Base-by-base conservation (phyloP, 164 flowering plant genomes). In the Annona squamosa region DNA sequence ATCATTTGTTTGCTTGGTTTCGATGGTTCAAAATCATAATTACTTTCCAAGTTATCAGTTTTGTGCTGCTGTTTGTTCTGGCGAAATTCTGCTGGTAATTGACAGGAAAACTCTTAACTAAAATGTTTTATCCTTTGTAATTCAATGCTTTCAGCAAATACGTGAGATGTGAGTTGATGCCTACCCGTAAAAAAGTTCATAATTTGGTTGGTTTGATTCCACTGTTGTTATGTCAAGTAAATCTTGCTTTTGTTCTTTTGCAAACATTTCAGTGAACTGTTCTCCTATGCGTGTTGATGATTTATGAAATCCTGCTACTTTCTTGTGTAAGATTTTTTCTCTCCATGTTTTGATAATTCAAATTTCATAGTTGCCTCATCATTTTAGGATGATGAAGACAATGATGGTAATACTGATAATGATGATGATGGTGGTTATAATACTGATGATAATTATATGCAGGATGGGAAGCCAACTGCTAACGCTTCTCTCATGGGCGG, bases 401-500 rank as follows among this genome's bases (percentile, higher is more conserved):
- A 26, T 26, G 37, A 26, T 26, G 37, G 37, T 26, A 26, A 26
- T 26, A 52, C 59, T 52, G 13, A 52, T 52, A 9, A 52, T 52
- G 9, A 16, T 52, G 59, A 52, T 52, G 59, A 52, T 52, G 13
- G 37, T 52, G 13, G 37, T 26, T 26, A 26, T 26, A 26, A 26
- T 26, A 26, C 37, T 26, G 37, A 26, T 26, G 37, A 26, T 26
- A 12, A 57, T 71, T 10, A 71, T 70, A 45, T 79, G 65, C 74
- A 94, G 99, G 88, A 85, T 77, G 97, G 91, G 42, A 90, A 87
- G 74, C 81, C 89, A 65, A 83, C 83, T 74, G 86, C 83, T 57
- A 85, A 78, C 84, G 87, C 87, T 72, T 84, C 90, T 70, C 86
- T 89, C 82, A 82, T 84, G 42, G 99, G 99, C 78, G 99, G 99